Base-by-base conservation (phyloP, 768 basidiomycete genomes). In the Amanita inopinata region DNA sequence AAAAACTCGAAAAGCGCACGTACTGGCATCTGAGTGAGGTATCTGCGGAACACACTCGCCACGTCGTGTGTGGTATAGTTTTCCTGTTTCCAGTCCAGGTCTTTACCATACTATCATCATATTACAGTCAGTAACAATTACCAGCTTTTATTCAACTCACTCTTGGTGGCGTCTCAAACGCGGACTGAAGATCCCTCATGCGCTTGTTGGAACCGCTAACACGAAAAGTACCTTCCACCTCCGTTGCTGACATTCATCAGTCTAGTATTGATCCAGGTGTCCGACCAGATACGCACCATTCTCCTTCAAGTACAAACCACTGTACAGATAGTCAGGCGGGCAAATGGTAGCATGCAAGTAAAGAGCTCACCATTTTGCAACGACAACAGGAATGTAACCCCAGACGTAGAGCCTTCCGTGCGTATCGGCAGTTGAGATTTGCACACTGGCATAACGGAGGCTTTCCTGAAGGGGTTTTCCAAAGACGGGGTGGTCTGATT, bases 361-460 rank as follows among this genome's bases (percentile, higher is more conserved):
- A 27, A 44, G 47, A 25, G 51, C 81, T 54, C 53, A 90, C 89
- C 91, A 97, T 64, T 96, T 97, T 34, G 94, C 94, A 31, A 99
- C 94, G 40, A 97, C 92, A 31, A 97, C 89, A 6, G 94, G 94
- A 37, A 99, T 88, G 57, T 85, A 86, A 1, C 93, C 91, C 84
- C 88, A 93, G 4, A 91, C 83, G 57, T 86, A 88, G 12, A 89
- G 70, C 50, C 86, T 79, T 5, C 90, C 90, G 47, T 76, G 76
- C 8, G 82, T 70, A 46, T 83, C 85, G 4, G 87, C 81, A 10
- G 92, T 94, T 7, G 85, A 89, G 57, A 98, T 94, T 56, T 93
- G 92, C 1, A 96, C 94, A 53, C 78, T 84, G 11, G 94, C 94
- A 59, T 83, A 84, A 53, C 73, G 73, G 51, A 98, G 66, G 47